phyloP scores from a whole-genome alignment of 1,284 basidiomycete genomes.

The Rhizoctonia solani region DNA sequence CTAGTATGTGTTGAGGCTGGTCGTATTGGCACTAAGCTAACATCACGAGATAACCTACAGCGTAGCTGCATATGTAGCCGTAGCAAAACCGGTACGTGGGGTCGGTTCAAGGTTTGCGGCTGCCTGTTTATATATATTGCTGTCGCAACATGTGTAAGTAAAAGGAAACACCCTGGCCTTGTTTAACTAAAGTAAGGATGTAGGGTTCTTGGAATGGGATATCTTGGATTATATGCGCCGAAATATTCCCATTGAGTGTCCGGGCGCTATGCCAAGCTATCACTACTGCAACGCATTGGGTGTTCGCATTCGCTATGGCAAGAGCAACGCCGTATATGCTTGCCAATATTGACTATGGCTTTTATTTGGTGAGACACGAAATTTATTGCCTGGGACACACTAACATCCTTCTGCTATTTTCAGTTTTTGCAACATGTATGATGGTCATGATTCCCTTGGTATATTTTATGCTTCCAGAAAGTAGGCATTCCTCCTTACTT shows the following conservation, averaged over 20 bases:
- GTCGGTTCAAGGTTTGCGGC: not conserved
- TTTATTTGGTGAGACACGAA: not conserved
- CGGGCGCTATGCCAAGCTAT: constrained; percentile 4
- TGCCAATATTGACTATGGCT: constrained; percentile 4
- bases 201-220: constrained; percentile 4
- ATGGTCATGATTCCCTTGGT: constrained; percentile 3
- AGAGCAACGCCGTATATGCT: constrained; percentile 4
- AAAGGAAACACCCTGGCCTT: not conserved
- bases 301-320: not conserved
- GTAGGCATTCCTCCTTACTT: not conserved
- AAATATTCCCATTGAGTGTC: not conserved
- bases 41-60: not conserved
- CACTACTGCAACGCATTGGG: not conserved
- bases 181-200: not conserved
- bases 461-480: not conserved
- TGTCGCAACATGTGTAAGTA: not conserved
- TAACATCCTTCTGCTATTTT: not conserved
- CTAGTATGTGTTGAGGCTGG: not conserved
- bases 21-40: not conserved
- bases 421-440: not conserved
- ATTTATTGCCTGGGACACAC: not conserved
- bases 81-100: not conserved
- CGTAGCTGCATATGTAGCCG: not conserved
- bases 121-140: not conserved
- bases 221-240: constrained; percentile 10